Base-by-base conservation (phyloP, 257 asterid species). In the Solanum peruvianum region DNA sequence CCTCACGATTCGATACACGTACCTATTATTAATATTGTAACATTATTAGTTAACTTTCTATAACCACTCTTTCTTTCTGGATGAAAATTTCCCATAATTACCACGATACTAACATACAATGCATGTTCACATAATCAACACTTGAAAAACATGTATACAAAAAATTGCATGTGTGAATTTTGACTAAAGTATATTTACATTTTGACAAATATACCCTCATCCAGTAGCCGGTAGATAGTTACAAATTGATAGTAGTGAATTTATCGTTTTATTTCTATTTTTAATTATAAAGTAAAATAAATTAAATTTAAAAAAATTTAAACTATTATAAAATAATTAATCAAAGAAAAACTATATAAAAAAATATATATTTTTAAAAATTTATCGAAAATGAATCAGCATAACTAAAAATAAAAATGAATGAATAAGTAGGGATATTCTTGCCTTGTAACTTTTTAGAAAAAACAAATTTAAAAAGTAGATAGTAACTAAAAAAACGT, bases 231-330 rank as follows among this genome's bases (percentile, higher is more conserved):
- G 4, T n/a, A 42, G 60, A 14, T 76, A 42, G 37, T 42, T 18
- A 70, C 33, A 16, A 20, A 70, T 37, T 6, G 39, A 37, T 1
- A 5, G 0, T 37, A 37, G 2, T 37, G 1, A 37, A 5, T 37
- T 37, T 37, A 35, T 35, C 1, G 5, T 35, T 35, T 35, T 35
- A 35, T 6, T 35, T 35, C 0, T 5, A 35, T 5, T 35, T 4
- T 5, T 35, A 35, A 35, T 35, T 5, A 37, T 37, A 37, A 37
- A 37, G 1, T 6, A 35, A 33, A 3, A 33, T 33, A 33, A 1
- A 0, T 37, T 0, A 37, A 37, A 37, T 37, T 37, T 37, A 1
- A 37, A 37, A 5, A 1, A 4, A 0, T 4, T 35, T 35, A 4
- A 35, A 33, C 1, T 33, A 4, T 35, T 35, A 3, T 0, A 35